Evolutionary conservation across 345 rosid genomes (phyloP).

Genomic region (Citrus medica): DNA sequence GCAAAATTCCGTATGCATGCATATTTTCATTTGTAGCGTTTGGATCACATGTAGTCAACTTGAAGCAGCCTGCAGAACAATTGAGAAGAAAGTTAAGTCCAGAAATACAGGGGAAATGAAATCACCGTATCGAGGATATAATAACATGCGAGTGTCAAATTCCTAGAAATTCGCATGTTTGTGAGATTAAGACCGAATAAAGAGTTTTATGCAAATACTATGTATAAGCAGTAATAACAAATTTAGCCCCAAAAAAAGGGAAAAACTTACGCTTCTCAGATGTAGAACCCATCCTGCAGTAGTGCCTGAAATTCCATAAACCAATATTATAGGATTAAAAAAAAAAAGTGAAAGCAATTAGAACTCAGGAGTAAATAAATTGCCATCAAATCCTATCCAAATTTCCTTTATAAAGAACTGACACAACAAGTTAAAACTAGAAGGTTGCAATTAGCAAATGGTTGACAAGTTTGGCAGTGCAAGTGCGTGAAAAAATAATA

Average conservation of each 20-base stretch:
- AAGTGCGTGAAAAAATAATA: constrained; percentile 14
- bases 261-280: constrained; percentile 57
- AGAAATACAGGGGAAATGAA: neutral
- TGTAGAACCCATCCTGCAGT: constrained; percentile 81
- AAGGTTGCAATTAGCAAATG: neutral
- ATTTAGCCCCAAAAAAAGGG: neutral
- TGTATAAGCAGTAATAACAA: neutral
- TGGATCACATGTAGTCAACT: constrained; percentile 68
- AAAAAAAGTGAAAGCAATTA: neutral
- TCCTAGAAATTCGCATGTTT: neutral
- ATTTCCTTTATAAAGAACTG: neutral
- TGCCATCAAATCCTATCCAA: neutral
- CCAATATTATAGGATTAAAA: constrained; percentile 2
- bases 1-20: constrained; percentile 77
- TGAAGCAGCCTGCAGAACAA: constrained; percentile 72
- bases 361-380: neutral
- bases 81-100: constrained; percentile 13
- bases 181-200: neutral
- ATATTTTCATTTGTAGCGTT: constrained; percentile 69
- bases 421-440: neutral
- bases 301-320: constrained; percentile 53
- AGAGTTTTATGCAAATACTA: neutral
- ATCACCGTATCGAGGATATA: neutral
- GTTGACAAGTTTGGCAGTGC: neutral
- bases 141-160: neutral